phyloP scores from a whole-genome alignment of 352 stramenopile genomes.

The Phytophthora niederhauseri region DNA sequence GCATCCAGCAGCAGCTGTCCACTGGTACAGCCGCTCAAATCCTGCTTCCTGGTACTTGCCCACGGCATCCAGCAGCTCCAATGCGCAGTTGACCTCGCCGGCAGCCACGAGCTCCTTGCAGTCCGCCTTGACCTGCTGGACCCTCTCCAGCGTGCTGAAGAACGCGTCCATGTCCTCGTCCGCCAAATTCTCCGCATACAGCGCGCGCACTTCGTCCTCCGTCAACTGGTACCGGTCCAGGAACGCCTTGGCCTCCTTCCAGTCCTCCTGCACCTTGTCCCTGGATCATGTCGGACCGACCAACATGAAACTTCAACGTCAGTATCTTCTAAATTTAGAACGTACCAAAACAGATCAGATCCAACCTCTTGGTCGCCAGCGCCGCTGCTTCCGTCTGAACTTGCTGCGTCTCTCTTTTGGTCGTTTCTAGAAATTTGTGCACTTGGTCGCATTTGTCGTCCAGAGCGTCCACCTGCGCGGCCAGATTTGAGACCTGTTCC shows the following conservation, averaged over 20 bases:
- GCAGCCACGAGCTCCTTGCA: constrained; percentile 62
- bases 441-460: constrained; percentile 56
- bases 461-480: constrained; percentile 45
- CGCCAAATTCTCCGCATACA: constrained; percentile 46
- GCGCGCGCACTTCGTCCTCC: constrained; percentile 62
- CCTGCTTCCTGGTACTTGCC: constrained; percentile 84
- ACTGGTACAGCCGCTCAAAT: constrained; percentile 89
- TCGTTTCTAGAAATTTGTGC: constrained; percentile 61
- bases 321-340: constrained; percentile 17
- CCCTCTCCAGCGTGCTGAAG: constrained; percentile 70
- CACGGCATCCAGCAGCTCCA: constrained; percentile 89
- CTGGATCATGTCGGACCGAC: constrained; percentile 22
- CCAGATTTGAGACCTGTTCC: constrained; percentile 42
- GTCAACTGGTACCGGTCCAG: constrained; percentile 73
- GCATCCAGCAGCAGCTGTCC: constrained; percentile 89
- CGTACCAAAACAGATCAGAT: not conserved
- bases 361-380: constrained; percentile 50
- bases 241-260: constrained; percentile 63
- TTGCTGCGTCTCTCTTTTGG: constrained; percentile 69
- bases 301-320: constrained; percentile 18
- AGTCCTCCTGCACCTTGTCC: constrained; percentile 49
- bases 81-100: constrained; percentile 55
- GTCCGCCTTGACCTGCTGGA: constrained; percentile 74
- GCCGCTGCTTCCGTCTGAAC: constrained; percentile 59
- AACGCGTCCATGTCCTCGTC: constrained; percentile 66